Conservation (phyloP, 805 yeast species). For the Kodamaea laetipori region DNA sequence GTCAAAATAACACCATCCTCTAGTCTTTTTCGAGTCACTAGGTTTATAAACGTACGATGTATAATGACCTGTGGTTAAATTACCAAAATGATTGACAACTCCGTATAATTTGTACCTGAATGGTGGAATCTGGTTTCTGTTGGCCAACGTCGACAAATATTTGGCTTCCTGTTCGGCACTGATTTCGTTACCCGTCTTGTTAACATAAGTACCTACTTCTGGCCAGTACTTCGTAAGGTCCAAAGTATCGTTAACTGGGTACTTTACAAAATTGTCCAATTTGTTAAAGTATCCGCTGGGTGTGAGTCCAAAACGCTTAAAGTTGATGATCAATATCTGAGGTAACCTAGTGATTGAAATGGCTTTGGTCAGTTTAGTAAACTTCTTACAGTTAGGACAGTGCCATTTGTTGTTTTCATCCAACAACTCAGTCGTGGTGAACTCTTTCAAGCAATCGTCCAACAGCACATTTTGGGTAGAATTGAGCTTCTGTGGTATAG, state of each 20-base stretch:
- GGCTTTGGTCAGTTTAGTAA: constrained; percentile 65
- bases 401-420: constrained; percentile 83
- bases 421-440: constrained; percentile 70
- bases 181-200: constrained; percentile 23
- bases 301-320: constrained; percentile 69
- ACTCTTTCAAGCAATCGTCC: constrained; percentile 72
- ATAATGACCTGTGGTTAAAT: constrained; percentile 84
- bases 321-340: constrained; percentile 73
- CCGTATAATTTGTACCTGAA: constrained; percentile 76
- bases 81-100: constrained; percentile 84
- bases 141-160: constrained; percentile 53
- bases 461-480: constrained; percentile 37
- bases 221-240: constrained; percentile 80
- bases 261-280: constrained; percentile 64
- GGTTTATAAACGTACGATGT: constrained; percentile 73
- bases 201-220: constrained; percentile 33
- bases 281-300: constrained; percentile 53
- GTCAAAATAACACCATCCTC: constrained; percentile 82
- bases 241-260: constrained; percentile 58
- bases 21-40: constrained; percentile 40
- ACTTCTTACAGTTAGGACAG: constrained; percentile 73
- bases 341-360: constrained; percentile 79
- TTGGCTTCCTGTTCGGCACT: constrained; percentile 45
- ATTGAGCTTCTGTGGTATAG: constrained; percentile 59
- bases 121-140: constrained; percentile 76